Evolutionary conservation across 306 rosid genomes (phyloP).

Genomic region (Mimosa pudica): DNA sequence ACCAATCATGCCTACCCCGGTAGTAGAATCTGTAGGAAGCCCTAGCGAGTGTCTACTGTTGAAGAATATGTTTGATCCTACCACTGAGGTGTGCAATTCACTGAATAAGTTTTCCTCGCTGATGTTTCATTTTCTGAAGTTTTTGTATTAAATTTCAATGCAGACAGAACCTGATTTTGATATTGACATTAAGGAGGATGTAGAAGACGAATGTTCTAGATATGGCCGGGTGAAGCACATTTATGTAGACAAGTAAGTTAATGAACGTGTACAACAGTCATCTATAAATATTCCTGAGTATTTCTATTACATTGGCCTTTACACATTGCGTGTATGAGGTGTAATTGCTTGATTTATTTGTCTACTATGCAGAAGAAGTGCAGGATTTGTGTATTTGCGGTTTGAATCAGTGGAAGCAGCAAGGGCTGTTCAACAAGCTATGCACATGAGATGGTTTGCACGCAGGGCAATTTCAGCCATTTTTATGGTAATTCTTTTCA

Average conservation of each 20-base stretch:
- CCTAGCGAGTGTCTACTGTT: conserved; percentile 90
- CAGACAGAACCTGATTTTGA: conserved; percentile 93
- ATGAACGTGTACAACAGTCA: not conserved
- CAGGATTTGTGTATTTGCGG: conserved; percentile 87
- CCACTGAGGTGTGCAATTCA: conserved; percentile 68
- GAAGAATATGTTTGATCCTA: conserved; percentile 97
- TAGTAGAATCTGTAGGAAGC: conserved; percentile 67
- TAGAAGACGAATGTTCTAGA: conserved; percentile 93
- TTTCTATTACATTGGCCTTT: not conserved
- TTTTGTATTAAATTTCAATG: conserved; percentile 36
- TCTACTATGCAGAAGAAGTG: conserved; percentile 64
- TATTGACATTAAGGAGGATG: conserved; percentile 88
- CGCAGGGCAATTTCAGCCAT: conserved; percentile 80
- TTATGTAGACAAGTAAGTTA: conserved; percentile 92
- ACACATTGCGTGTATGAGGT: not conserved
- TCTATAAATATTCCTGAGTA: conserved; percentile 7
- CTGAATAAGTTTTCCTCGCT: conserved; percentile 21
- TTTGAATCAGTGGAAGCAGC: conserved; percentile 87
- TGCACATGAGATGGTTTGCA: conserved; percentile 98
- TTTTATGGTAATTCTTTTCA: conserved; percentile 68
- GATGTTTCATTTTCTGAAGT: conserved; percentile 18
- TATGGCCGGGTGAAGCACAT: conserved; percentile 90
- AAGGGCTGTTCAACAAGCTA: conserved; percentile 80
- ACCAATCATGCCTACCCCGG: conserved; percentile 52
- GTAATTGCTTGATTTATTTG: conserved; percentile 21